phyloP scores from a whole-genome alignment of 2,329 filamentous ascomycete genomes.

The Furcasterigmium sp. region DNA sequence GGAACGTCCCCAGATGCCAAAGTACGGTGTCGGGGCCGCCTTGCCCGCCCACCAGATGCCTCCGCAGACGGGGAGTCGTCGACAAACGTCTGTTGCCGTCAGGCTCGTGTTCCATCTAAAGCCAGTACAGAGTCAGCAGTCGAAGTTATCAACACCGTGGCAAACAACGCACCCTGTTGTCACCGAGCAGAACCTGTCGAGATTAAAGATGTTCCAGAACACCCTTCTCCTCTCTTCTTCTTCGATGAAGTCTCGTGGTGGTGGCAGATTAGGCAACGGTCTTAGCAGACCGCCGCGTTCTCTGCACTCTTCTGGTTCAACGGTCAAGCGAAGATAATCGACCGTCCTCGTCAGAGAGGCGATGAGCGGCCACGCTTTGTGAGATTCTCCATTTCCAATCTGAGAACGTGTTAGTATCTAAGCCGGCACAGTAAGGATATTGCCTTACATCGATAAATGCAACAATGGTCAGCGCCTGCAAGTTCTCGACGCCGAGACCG shows the following conservation, averaged over 20 bases:
- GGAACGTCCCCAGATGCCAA: slow-evolving; percentile 35
- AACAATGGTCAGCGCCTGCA: slow-evolving; percentile 29
- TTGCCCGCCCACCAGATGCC: slow-evolving; percentile 29
- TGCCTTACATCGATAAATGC: slow-evolving; percentile 26
- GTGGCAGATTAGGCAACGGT: slow-evolving; percentile 17
- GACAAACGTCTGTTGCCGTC: slow-evolving; percentile 18
- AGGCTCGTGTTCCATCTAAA: slow-evolving; percentile 22
- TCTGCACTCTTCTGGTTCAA: slow-evolving; percentile 19
- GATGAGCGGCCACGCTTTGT: slow-evolving; percentile 21
- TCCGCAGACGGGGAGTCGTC: slow-evolving; percentile 26
- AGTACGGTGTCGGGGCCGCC: slow-evolving; percentile 31
- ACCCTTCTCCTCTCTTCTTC: slow-evolving; percentile 21
- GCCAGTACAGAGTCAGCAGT: background rate
- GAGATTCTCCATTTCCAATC: slow-evolving; percentile 22
- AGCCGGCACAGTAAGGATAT: slow-evolving; percentile 4
- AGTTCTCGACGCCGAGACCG: slow-evolving; percentile 25
- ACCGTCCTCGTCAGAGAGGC: slow-evolving; percentile 22
- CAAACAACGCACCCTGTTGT: slow-evolving; percentile 8
- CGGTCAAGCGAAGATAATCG: slow-evolving; percentile 22
- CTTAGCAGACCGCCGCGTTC: background rate
- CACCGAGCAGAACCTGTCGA: slow-evolving; percentile 20
- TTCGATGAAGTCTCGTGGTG: slow-evolving; percentile 20
- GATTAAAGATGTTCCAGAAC: slow-evolving; percentile 23
- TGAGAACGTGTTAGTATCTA: slow-evolving; percentile 8
- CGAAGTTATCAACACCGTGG: too few relatives aligned